Evolutionary conservation across 208 protist species (phyloP), one percentile per base, ranked within the genome.

Genomic region (Jaenimonas drosophilae): DNA sequence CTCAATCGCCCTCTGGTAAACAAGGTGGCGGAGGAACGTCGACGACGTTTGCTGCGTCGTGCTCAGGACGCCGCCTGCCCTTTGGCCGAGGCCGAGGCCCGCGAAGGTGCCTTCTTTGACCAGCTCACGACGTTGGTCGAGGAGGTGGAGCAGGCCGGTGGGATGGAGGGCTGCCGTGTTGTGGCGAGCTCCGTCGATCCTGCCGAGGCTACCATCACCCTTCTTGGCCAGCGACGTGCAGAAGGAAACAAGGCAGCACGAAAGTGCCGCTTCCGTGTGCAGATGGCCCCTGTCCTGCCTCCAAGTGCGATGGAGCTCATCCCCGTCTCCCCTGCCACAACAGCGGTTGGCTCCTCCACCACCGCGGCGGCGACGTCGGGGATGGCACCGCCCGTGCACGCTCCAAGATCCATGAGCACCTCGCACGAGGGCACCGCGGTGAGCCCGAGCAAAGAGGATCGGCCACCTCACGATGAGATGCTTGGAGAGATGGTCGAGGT

Each of bases 1-100:
- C 67, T 91, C 9, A 41, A 68, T 39, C 74, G 82, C 19, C 77
- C 77, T 3, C 42, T 75, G 36, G 48, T 85, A 24, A 57, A 49
- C 52, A 55, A 37, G 17, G 68, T 63, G 1, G 74, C 75, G 5
- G 70, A 76, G 36, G 31, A 38, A 6, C 65, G 76, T 0, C 58
- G 68, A 19, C 69, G 37, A 31, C 49, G 63, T 16, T 17, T 76
- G 19, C 48, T 73, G 37, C 44, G 56, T 37, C 43, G 78, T 21
- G 39, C 50, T 28, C 25, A 28, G 26, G 27, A 37, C 21, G 37
- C 41, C 9, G 21, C 33, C 19, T 45, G 61, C 9, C 61, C 70
- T 21, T 56, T 66, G 34, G 12, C 27, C 9, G 6, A 19, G 23
- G 38, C 37, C 7, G 23, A 42, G 19, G 16, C 7, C 16, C 37